A percentile compares a stretch with the other conserved stretches of the same genome.
Conservation (phyloP, 2,329 filamentous ascomycete species). For the Fusarium ramigenum region DNA sequence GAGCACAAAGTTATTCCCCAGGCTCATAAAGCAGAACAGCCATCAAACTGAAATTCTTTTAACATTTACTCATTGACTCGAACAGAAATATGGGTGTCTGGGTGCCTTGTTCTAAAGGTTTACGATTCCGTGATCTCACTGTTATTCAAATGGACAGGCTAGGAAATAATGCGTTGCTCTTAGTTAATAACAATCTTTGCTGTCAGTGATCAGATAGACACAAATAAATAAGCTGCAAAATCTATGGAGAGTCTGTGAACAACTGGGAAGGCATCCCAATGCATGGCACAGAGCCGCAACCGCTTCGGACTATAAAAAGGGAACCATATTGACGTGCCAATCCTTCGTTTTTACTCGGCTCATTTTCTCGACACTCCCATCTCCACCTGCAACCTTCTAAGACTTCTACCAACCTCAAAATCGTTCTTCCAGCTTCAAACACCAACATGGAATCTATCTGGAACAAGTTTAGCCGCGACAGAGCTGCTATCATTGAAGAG, state of each 20-base stretch:
- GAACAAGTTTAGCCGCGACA: neutral
- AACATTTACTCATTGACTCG: accelerated
- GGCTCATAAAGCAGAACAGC: neutral
- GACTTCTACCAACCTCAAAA: neutral
- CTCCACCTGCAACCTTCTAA: too few species aligned
- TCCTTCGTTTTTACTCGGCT: neutral
- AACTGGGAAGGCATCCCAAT: neutral
- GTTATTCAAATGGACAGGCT: neutral
- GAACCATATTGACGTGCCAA: too few species aligned
- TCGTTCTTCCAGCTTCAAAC: too few species aligned
- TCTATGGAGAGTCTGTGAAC: too few species aligned
- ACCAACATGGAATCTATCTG: neutral
- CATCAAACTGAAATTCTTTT: too few species aligned
- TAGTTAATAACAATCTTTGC: neutral
- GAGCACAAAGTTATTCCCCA: neutral
- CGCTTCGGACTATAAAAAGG: neutral
- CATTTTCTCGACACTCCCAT: neutral
- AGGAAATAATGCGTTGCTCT: neutral
- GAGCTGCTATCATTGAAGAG: neutral
- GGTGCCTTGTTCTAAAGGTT: neutral
- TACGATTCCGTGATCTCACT: neutral
- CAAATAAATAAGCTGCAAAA: neutral
- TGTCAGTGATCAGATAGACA: neutral
- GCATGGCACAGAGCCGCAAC: accelerated
- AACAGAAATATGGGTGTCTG: neutral